phyloP scores from a whole-genome alignment of 2,329 filamentous ascomycete species.

The Colletotrichum sp. region DNA sequence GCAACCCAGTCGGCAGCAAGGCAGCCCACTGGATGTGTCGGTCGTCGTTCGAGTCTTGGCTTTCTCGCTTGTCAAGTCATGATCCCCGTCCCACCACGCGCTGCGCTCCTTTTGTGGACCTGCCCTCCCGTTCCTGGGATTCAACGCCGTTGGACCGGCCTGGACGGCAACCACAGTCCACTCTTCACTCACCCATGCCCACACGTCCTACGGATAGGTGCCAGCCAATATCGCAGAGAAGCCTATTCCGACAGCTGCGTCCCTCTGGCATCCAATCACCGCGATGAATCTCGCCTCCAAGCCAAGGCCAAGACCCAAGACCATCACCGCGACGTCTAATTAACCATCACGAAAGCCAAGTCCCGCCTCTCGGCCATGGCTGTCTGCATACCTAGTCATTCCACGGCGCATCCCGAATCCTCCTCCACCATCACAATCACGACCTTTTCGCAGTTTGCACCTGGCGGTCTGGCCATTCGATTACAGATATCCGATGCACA shows the following conservation, averaged over 20 bases:
- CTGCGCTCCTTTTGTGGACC: constrained; percentile 12
- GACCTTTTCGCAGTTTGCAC: not conserved
- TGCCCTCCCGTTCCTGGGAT: constrained; percentile 1
- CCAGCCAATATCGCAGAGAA: not conserved
- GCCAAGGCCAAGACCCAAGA: not conserved
- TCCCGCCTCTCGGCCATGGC: not conserved
- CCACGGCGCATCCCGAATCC: not conserved
- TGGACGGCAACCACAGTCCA: not conserved
- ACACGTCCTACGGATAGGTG: not conserved
- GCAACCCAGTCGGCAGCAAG: not conserved
- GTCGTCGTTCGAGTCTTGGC: not conserved
- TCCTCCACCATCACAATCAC: not conserved
- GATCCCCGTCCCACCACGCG: constrained; percentile 3
- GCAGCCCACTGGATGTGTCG: not conserved
- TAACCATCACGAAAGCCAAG: not conserved
- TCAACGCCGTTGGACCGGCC: constrained; percentile 8
- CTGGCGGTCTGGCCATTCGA: not conserved
- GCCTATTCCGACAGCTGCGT: constrained; percentile 6
- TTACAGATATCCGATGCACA: not conserved
- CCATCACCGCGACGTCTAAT: not conserved
- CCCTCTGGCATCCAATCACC: not conserved
- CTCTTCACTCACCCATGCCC: not conserved
- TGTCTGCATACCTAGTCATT: not conserved
- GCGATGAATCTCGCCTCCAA: not conserved
- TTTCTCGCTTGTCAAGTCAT: not conserved